Base-by-base conservation (phyloP, 106 monocot species). In the Hemerocallis citrina region DNA sequence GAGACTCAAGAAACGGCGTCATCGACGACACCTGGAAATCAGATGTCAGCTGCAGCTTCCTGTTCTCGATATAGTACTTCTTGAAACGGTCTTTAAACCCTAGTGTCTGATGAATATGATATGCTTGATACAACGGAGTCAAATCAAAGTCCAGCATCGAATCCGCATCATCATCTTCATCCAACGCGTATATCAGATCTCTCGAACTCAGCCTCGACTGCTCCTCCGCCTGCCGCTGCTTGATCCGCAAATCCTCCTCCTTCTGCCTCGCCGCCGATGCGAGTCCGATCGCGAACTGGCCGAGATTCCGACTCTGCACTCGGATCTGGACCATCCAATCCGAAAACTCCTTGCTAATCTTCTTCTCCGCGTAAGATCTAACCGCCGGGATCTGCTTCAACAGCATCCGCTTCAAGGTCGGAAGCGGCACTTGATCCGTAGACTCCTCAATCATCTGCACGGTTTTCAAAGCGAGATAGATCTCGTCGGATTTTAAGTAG, bases 321-420 rank as follows among this genome's bases (percentile, higher is more conserved):
- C 98, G 88, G 60, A 98, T 92, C 70, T 78, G 81, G 43, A 92
- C 98, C 64, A 98, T 84, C 98, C 98, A 98, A 33, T 98, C 92
- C 29, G 81, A 77, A 47, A 98, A 82, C 14, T 92, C 92, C 60
- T 79, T 77, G 69, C 68, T 43, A 50, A 92, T 85, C 38, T 60
- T 45, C 63, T 85, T 84, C 77, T 98, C 85, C 32, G 78, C 84
- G 56, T 88, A 70, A 34, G 75, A 33, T 9, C 98, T 75, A 56
- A 98, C 59, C 24, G 81, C 91, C 4, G 98, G 98, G 59, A 98
- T 80, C 35, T 68, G 70, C 16, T 52, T 23, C 42, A 74, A 73
- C 16, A 98, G 82, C 98, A 98, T 98, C 32, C 82, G 70, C 20
- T 85, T 74, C 46, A 98, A 39, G 40, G 85, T 66, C 37, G 82